phyloP scores from a whole-genome alignment of 768 basidiomycete genomes.

The Boletus fagicola region DNA sequence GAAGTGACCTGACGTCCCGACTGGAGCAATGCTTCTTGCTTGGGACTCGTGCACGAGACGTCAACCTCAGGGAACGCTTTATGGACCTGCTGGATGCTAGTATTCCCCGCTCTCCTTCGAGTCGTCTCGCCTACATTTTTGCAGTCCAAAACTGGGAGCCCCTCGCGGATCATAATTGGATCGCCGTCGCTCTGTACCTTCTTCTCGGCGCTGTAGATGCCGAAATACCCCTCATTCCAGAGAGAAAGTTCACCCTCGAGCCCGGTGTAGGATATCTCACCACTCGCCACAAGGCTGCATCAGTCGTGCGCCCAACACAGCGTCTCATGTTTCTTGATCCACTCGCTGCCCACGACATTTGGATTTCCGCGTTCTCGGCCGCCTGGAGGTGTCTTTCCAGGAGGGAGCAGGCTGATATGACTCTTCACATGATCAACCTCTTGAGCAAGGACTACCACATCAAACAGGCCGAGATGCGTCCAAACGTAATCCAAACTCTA shows the following conservation, averaged over 20 bases:
- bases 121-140: constrained; percentile 83
- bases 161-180: constrained; percentile 91
- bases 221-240: constrained; percentile 41
- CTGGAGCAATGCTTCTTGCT: constrained; percentile 92
- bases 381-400: constrained; percentile 84
- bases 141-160: constrained; percentile 96
- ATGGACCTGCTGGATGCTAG: constrained; percentile 87
- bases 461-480: constrained; percentile 82
- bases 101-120: constrained; percentile 77
- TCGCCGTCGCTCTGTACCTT: constrained; percentile 85
- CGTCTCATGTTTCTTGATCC: constrained; percentile 81
- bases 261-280: constrained; percentile 35
- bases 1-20: constrained; percentile 91
- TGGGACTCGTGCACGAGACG: constrained; percentile 84
- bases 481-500: constrained; percentile 90
- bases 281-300: constrained; percentile 45
- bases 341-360: constrained; percentile 72
- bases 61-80: constrained; percentile 76
- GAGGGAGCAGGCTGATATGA: constrained; percentile 84
- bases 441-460: constrained; percentile 93
- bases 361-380: constrained; percentile 85
- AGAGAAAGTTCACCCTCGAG: constrained; percentile 40
- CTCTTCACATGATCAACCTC: constrained; percentile 84
- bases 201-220: constrained; percentile 71
- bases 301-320: constrained; percentile 74